Conservation (phyloP, 345 rosid species). For the Erucastrum elatum region DNA sequence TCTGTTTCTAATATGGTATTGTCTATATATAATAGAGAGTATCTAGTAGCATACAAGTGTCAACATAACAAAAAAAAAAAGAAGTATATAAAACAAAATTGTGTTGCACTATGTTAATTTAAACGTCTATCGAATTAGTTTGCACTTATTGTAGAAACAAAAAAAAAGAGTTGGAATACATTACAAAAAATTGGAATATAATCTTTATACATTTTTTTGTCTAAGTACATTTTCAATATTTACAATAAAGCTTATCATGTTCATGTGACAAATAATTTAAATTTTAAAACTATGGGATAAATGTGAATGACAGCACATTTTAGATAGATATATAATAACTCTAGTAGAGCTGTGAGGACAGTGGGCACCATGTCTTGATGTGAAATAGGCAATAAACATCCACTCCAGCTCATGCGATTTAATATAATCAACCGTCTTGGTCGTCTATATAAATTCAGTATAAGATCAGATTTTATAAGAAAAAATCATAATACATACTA, state of each 20-base stretch:
- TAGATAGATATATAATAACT: constrained; percentile 11
- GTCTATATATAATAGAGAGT: constrained; percentile 18
- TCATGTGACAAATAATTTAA: neutral
- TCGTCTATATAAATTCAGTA: constrained; percentile 28
- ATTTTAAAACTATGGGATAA: neutral
- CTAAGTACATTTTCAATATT: neutral
- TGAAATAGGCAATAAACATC: constrained; percentile 28
- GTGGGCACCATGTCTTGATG: constrained; percentile 44
- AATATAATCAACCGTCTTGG: constrained; percentile 26
- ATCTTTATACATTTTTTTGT: neutral
- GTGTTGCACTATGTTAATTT: neutral
- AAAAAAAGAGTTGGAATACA: neutral
- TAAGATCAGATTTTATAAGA: neutral
- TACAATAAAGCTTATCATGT: neutral
- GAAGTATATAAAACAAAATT: neutral
- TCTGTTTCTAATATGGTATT: neutral
- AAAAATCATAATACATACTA: neutral
- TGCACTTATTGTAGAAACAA: neutral
- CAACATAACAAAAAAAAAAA: neutral
- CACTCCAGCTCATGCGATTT: constrained; percentile 36
- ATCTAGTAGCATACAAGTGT: constrained; percentile 8
- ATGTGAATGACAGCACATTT: constrained; percentile 41
- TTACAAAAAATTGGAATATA: neutral
- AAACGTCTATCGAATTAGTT: neutral
- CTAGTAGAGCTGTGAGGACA: constrained; percentile 6